Evolutionary conservation across 2,329 filamentous ascomycete genomes (phyloP), one percentile per base, ranked within the genome.

Genomic region (Pseudopyricularia javanii): DNA sequence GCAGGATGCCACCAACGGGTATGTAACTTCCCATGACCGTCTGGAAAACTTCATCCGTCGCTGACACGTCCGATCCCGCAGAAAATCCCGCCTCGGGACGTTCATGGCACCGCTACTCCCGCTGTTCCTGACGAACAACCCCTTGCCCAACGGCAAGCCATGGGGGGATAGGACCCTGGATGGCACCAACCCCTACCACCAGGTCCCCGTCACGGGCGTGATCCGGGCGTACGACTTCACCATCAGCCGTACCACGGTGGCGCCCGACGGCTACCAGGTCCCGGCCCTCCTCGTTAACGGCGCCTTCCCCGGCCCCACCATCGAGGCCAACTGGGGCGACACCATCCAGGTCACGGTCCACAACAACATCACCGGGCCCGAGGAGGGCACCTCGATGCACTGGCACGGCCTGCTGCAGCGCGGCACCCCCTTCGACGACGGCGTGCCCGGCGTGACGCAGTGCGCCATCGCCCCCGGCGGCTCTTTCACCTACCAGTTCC

Each of bases 391-490:
- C 0, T 60, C 70, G 3, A 63, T 79, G 3, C 76, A 80, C 61
- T 79, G 74, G 74, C 76, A 80, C 54, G 76, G 76, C 0, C 71
- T 79, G 53, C 65, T 74, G 2, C 75, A 78, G 55, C 66, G 68
- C 2, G 62, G 62, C 2, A 78, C 68, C 1, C 72, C 74, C 1
- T 73, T 76, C 68, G 72, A 80, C 56, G 76, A 80, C 54, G 76
- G 76, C 28, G 71, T 73, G 0, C 74, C 74, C 0, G 70, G 71
- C 8, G 66, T 79, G 3, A 65, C 70, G 0, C 82, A 88, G 63
- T 89, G 85, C 57, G 83, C 85, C 2, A 80, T 87, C 54, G 70
- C 81, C 5, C 83, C 83, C 0, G 78, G 78, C 20, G 72, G 72
- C 55, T 74, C 64, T 55, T 74, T 74, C 58, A 79, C 73, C 2